These are phyloP conservation scores for Pseudoturritis turrita DNA, from an alignment of 345 rosid genomes.

Conservation along the genomic window DNA sequence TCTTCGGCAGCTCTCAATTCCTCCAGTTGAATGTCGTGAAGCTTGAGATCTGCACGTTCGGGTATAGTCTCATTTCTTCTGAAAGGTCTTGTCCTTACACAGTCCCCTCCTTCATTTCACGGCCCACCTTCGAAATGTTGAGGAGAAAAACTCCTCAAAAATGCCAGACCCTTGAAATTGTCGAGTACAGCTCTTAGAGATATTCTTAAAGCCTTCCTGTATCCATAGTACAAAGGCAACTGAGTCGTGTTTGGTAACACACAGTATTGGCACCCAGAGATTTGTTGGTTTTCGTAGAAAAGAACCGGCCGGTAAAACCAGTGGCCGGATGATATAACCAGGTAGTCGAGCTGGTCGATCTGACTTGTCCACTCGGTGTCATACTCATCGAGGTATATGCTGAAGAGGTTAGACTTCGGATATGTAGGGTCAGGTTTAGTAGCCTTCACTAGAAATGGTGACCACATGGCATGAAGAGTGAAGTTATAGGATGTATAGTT, in stretches of 20 bases:
- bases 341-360: conserved; percentile 49
- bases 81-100: conserved; percentile 53
- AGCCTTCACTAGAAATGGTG: conserved; percentile 57
- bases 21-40: conserved; percentile 63
- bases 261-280: conserved; percentile 70
- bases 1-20: conserved; percentile 53
- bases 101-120: conserved; percentile 74
- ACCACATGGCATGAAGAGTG: conserved; percentile 63
- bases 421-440: conserved; percentile 39
- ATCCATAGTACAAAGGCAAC: conserved; percentile 54
- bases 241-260: conserved; percentile 43
- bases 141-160: conserved; percentile 68
- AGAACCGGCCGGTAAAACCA: conserved; percentile 66
- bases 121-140: conserved; percentile 69
- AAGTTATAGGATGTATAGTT: conserved; percentile 64
- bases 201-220: conserved; percentile 52
- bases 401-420: conserved; percentile 50
- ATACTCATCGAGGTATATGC: conserved; percentile 57
- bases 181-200: conserved; percentile 53
- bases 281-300: conserved; percentile 43
- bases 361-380: conserved; percentile 53
- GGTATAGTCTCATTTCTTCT: conserved; percentile 55
- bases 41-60: conserved; percentile 45
- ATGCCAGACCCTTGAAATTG: conserved; percentile 57
- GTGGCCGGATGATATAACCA: conserved; percentile 60